Base-by-base conservation (phyloP, 306 rosid genomes). In the Acmispon strigosus region DNA sequence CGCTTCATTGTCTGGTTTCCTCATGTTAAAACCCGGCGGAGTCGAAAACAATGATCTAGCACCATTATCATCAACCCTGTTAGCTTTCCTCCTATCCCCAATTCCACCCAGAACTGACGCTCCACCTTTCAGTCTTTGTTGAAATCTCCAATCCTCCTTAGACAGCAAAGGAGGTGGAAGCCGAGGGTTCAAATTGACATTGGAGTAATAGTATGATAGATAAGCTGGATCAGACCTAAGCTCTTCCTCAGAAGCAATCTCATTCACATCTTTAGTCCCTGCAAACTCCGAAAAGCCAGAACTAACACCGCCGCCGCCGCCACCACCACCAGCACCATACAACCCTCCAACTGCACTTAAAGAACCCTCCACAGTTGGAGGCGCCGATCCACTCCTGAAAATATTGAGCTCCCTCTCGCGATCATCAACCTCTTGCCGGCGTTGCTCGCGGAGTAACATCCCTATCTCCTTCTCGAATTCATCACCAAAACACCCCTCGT, bases 171-270 rank as follows among this genome's bases (percentile, higher is more conserved):
- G 97, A 76, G 92, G 97, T 0, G 96, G 97, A 68, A 92, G 90
- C 39, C 96, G 72, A 11, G 97, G 96, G 73, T 92, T 92, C 79
- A 92, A 75, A 70, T 92, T 92, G 76, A 83, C 96, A 80, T 92
- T 92, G 43, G 89, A 70, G 77, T 92, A 89, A 76, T 92, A 92
- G 70, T 92, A 92, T 0, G 85, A 71, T 47, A 81, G 78, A 75
- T 92, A 92, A 78, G 94, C 89, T 41, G 97, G 97, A 87, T 92
- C 96, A 74, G 97, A 89, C 96, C 96, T 86, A 43, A 92, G 87
- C 72, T 85, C 92, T 83, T 92, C 97, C 72, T 92, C 97, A 14
- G 97, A 89, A 0, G 49, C 75, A 73, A 89, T 82, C 10, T 87
- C 96, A 81, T 86, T 84, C 64, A 75, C 89, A 66, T 88, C 75